Conservation (phyloP, 192 early-diverging fungal genomes). For the Lunasporangiospora selenospora region DNA sequence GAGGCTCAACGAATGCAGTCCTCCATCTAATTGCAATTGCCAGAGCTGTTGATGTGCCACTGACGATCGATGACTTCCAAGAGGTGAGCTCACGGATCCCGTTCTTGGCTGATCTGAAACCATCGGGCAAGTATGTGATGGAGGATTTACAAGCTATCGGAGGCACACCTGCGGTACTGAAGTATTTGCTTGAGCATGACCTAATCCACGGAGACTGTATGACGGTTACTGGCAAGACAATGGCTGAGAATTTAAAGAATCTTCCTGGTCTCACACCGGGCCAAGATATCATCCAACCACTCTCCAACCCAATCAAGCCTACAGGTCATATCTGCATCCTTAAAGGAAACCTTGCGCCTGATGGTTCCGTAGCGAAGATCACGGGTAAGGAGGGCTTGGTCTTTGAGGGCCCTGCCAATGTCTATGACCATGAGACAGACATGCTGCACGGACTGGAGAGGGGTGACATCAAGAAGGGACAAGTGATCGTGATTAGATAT, state of each 20-base stretch:
- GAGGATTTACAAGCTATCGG: slow-evolving; percentile 91
- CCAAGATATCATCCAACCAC: slow-evolving; percentile 76
- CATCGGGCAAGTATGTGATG: slow-evolving; percentile 97
- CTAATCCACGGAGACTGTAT: slow-evolving; percentile 82
- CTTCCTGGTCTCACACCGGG: background rate
- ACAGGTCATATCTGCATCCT: slow-evolving; percentile 92
- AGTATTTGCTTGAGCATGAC: slow-evolving; percentile 85
- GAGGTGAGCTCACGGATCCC: slow-evolving; percentile 82
- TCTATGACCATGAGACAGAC: slow-evolving; percentile 87
- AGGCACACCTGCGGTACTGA: slow-evolving; percentile 90
- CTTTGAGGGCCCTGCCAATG: slow-evolving; percentile 83
- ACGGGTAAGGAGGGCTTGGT: slow-evolving; percentile 96
- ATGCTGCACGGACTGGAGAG: slow-evolving; percentile 86
- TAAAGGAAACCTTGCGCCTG: slow-evolving; percentile 90
- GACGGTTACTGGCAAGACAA: slow-evolving; percentile 94
- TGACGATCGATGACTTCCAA: slow-evolving; percentile 94
- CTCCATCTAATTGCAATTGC: slow-evolving; percentile 92
- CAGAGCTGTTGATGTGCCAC: slow-evolving; percentile 72
- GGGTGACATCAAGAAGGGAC: slow-evolving; percentile 83
- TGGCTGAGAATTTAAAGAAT: slow-evolving; percentile 47
- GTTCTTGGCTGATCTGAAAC: slow-evolving; percentile 95
- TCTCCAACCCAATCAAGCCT: slow-evolving; percentile 84
- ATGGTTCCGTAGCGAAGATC: slow-evolving; percentile 96
- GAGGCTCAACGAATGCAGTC: slow-evolving; percentile 98
- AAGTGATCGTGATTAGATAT: slow-evolving; percentile 89